A percentile compares a stretch with the other conserved stretches of the same genome.
phyloP scores from a whole-genome alignment of 208 protist species.

The Trypanosoma platydactyli region DNA sequence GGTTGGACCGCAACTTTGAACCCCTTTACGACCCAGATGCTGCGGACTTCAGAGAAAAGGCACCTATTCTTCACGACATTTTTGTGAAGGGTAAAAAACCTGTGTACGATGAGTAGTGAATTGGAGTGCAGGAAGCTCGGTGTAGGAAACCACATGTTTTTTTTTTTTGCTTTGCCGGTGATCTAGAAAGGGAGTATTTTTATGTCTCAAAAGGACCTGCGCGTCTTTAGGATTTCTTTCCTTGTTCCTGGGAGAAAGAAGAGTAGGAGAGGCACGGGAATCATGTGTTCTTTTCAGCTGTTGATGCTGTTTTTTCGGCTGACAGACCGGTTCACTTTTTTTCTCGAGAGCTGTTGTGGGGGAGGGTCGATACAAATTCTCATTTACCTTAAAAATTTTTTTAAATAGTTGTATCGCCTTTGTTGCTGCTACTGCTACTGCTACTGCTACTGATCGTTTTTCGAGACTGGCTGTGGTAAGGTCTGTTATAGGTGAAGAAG shows the following conservation, averaged over 20 bases:
- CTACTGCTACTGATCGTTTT: too few species aligned
- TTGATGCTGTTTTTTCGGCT: neutral
- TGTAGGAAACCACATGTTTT: neutral
- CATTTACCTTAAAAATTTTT: too few species aligned
- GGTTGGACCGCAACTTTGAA: constrained; percentile 85
- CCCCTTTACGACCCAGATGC: constrained; percentile 79
- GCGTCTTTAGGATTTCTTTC: neutral
- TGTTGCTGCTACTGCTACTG: too few species aligned
- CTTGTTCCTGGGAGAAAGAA: neutral
- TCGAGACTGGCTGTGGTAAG: neutral
- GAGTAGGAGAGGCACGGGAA: neutral
- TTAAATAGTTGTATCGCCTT: too few species aligned
- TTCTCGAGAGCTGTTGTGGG: neutral
- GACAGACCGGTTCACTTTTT: neutral
- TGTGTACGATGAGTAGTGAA: constrained; percentile 37
- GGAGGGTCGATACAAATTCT: too few species aligned
- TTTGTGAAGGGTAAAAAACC: constrained; percentile 90
- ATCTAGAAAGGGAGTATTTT: constrained; percentile 4
- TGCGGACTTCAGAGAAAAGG: constrained; percentile 79
- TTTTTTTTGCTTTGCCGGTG: constrained; percentile 5
- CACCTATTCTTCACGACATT: constrained; percentile 87
- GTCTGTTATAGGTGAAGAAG: neutral
- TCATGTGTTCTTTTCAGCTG: neutral
- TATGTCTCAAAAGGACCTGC: constrained; percentile 8
- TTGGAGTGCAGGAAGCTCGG: neutral